phyloP scores from a whole-genome alignment of 345 rosid genomes.

The Balakata baccata region DNA sequence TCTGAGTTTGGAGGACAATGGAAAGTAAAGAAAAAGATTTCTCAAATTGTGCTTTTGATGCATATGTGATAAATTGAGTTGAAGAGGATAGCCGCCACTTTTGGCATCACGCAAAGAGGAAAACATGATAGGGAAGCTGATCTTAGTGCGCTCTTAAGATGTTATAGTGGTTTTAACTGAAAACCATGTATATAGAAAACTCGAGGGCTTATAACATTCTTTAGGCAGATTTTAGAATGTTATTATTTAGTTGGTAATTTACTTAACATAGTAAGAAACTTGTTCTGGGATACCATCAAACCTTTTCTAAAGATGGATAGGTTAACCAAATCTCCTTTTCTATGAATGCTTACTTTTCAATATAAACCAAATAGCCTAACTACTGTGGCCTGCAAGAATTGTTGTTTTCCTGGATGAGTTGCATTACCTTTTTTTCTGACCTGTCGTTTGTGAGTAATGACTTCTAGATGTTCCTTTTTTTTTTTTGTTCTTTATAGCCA shows the following conservation, averaged over 20 bases:
- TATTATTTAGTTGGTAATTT: not conserved
- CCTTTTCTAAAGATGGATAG: not conserved
- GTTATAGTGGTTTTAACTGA: not conserved
- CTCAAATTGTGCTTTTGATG: not conserved
- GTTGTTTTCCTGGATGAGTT: not conserved
- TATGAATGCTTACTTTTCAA: not conserved
- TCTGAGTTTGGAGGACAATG: not conserved
- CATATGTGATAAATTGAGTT: not conserved
- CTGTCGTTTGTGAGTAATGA: not conserved
- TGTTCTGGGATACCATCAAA: not conserved
- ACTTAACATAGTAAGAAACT: not conserved
- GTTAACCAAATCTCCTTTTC: not conserved
- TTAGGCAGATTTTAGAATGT: not conserved
- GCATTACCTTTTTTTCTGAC: not conserved
- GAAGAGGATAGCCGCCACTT: not conserved
- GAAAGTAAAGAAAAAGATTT: not conserved
- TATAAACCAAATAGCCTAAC: not conserved
- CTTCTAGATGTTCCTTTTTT: not conserved
- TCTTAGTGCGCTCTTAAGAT: not conserved
- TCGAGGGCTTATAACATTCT: not conserved
- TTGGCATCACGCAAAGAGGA: not conserved
- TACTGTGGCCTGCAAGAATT: not conserved
- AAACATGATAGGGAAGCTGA: not conserved
- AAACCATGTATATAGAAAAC: not conserved
- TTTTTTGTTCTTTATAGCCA: conserved; percentile 45